Evolutionary conservation across 2,329 filamentous ascomycete genomes (phyloP).

Genomic region (Fusarium cicatricum): DNA sequence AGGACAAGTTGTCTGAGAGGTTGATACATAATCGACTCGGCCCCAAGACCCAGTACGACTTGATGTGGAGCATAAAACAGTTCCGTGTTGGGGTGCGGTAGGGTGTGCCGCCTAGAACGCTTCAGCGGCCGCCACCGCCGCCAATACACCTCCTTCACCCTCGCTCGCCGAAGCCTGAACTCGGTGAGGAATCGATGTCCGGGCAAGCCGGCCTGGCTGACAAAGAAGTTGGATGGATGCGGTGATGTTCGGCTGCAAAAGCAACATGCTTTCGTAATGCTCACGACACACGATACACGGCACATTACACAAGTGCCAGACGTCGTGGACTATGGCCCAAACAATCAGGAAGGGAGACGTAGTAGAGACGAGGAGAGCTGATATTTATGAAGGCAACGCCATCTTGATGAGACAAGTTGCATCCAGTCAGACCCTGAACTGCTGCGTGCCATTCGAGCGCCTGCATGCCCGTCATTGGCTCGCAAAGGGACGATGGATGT

Average conservation of each 20-base stretch:
- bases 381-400: conserved; percentile 18
- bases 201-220: conserved; percentile 36
- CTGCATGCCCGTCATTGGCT: conserved; percentile 17
- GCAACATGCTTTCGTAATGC: conserved; percentile 36
- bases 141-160: conserved; percentile 21
- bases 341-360: conserved; percentile 8
- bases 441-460: conserved; percentile 18
- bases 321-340: conserved; percentile 2
- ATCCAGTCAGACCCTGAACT: too few species aligned
- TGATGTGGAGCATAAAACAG: conserved; percentile 31
- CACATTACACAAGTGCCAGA: conserved; percentile 5
- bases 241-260: conserved; percentile 25
- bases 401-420: conserved; percentile 15
- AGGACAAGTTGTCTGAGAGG: conserved; percentile 1
- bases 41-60: conserved; percentile 25
- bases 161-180: conserved; percentile 34
- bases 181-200: conserved; percentile 39
- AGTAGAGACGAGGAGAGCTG: conserved; percentile 4
- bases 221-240: conserved; percentile 25
- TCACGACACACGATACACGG: conserved; percentile 27
- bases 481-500: conserved; percentile 10
- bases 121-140: conserved; percentile 31
- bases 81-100: conserved; percentile 31
- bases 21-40: conserved; percentile 26
- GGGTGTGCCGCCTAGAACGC: conserved; percentile 6